Evolutionary conservation across 1,139 yeast genomes (phyloP).

Genomic region (Kurtzmaniella quercitrusa): DNA sequence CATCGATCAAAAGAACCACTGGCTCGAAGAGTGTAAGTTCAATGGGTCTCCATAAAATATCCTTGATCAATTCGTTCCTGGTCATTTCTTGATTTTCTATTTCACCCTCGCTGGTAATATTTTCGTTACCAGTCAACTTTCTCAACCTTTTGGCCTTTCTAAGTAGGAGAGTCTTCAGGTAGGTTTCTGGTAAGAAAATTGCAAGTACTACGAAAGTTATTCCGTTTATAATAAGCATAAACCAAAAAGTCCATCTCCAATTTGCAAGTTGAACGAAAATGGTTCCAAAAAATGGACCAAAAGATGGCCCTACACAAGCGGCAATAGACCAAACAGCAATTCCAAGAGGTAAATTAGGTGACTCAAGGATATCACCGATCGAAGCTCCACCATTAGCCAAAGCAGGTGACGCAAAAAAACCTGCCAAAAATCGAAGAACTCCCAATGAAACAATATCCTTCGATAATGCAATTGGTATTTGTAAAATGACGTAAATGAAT

Average conservation of each 20-base stretch:
- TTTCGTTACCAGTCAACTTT: conserved; percentile 37
- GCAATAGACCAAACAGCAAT: conserved; percentile 28
- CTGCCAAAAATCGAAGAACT: conserved; percentile 29
- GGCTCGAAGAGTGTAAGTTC: conserved; percentile 30
- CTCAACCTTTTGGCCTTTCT: conserved; percentile 47
- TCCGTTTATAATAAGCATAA: conserved; percentile 33
- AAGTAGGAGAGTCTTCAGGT: conserved; percentile 38
- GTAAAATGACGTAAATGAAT: conserved; percentile 27
- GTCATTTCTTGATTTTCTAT: conserved; percentile 31
- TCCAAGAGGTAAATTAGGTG: conserved; percentile 23
- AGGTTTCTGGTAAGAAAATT: conserved; percentile 49
- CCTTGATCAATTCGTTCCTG: conserved; percentile 15
- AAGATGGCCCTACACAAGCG: conserved; percentile 29
- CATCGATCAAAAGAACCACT: conserved; percentile 25
- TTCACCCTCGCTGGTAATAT: conserved; percentile 39
- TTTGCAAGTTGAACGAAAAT: conserved; percentile 19
- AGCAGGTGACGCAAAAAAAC: conserved; percentile 33
- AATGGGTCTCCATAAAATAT: conserved; percentile 27
- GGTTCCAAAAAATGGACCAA: conserved; percentile 32
- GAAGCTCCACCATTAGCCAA: conserved; percentile 38
- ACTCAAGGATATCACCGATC: conserved; percentile 22
- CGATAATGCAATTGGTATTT: conserved; percentile 30
- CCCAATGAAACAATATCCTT: conserved; percentile 27
- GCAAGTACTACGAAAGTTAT: conserved; percentile 25
- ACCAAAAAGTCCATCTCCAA: conserved; percentile 50